Evolutionary conservation across 306 rosid genomes (phyloP), one percentile per base, ranked within the genome.

Genomic region (Corylus avellana): DNA sequence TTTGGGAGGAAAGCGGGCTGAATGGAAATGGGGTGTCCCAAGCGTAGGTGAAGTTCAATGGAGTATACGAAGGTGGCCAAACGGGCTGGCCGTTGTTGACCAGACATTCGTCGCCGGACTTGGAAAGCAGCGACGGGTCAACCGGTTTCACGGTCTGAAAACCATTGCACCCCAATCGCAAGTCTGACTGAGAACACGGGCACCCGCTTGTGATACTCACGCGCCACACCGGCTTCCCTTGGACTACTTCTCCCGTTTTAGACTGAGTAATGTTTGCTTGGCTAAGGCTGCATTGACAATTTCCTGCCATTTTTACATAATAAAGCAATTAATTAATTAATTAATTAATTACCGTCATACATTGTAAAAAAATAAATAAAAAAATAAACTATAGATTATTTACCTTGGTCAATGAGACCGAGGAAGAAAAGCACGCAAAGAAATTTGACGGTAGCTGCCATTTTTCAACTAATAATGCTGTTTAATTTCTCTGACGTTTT

Each of bases 131-230:
- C 20, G 70, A 22, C 1, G 80, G 68, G 27, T 70, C 76, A 9
- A 70, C 57, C 1, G 27, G 32, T 39, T 75, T 73, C 6, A 57
- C 56, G 0, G 68, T 58, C 47, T 81, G 44, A 62, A 79, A 79
- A 0, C 78, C 82, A 37, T 32, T 73, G 82, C 82, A 79, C 56
- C 35, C 44, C 8, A 76, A 76, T 58, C 39, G 76, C 81, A 81
- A 59, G 10, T 55, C 53, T n/a, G 3, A 66, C 42, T 70, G 85
- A 10, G 66, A 32, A 64, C 85, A 81, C 16, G 54, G 12, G 64
- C 85, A 81, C 3, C 53, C 63, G 32, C 76, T 81, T 12, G 29
- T 27, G 27, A 81, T 42, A 13, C 16, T 48, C 72, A 76, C 62
- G 5, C 27, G 12, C 57, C 56, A 61, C 16, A 46, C 79, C 3